Evolutionary conservation across 805 yeast species (phyloP).

Genomic region (Starmerella stellata): DNA sequence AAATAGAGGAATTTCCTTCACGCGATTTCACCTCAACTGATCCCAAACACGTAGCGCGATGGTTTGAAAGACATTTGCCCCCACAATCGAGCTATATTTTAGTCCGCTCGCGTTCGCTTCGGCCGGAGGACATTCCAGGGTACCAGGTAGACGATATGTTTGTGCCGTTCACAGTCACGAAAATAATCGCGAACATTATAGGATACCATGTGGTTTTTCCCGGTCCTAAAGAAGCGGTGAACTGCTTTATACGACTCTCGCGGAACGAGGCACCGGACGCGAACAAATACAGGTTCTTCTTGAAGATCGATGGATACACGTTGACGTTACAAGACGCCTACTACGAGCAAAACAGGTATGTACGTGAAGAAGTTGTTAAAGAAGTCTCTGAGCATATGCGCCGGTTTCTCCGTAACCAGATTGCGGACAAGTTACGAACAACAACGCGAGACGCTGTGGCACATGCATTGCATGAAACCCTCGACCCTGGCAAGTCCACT

Average conservation of each 20-base stretch:
- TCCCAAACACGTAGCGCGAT: constrained; percentile 1
- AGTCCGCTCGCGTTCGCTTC: constrained; percentile 1
- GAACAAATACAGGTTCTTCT: no score
- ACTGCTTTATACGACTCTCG: not conserved
- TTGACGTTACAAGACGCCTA: no score
- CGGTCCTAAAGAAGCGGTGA: not conserved
- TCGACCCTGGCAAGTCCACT: no score
- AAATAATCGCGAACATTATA: constrained; percentile 3
- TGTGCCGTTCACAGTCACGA: not conserved
- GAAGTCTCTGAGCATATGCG: no score
- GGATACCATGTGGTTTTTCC: constrained; percentile 7
- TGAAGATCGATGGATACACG: no score
- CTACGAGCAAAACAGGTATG: no score
- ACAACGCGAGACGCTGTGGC: no score
- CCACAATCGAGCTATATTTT: constrained; percentile 4
- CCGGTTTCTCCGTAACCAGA: no score
- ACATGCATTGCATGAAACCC: no score
- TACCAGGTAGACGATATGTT: constrained; percentile 2
- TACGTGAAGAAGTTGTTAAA: no score
- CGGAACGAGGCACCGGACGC: no score
- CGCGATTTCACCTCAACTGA: constrained; percentile 4
- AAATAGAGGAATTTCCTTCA: not conserved
- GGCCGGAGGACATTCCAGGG: not conserved
- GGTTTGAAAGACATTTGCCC: constrained; percentile 7
- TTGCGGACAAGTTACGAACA: no score